Evolutionary conservation across 768 basidiomycete genomes (phyloP).

Genomic region (Ramaria rubella): DNA sequence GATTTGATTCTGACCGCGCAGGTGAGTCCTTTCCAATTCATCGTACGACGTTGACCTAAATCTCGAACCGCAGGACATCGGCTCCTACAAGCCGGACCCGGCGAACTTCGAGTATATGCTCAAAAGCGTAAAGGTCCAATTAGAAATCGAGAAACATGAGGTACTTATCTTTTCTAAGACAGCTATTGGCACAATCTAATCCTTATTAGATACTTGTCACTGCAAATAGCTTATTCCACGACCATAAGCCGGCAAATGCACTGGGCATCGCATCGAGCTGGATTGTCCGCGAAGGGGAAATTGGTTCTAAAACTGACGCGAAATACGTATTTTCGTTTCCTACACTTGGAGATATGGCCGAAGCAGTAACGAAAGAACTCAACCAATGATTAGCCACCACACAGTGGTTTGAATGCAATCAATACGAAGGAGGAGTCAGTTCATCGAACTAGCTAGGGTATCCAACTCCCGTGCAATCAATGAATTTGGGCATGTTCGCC

Average conservation of each 20-base stretch:
- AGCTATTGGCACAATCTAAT: not conserved
- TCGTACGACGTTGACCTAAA: too few relatives aligned
- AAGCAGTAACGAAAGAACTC: constrained; percentile 43
- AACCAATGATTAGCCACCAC: too few relatives aligned
- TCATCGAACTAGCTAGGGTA: constrained; percentile 56
- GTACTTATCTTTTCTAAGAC: not conserved
- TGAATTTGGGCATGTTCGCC: constrained; percentile 71
- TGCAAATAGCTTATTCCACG: constrained; percentile 62
- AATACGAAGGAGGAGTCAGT: too few relatives aligned
- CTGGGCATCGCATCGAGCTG: constrained; percentile 55
- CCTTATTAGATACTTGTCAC: constrained; percentile 53
- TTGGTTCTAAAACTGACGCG: constrained; percentile 34
- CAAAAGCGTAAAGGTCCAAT: constrained; percentile 35
- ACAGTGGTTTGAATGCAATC: too few relatives aligned
- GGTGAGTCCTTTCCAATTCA: not conserved
- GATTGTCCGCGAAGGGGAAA: constrained; percentile 51
- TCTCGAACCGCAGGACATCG: constrained; percentile 65
- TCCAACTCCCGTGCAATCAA: constrained; percentile 76
- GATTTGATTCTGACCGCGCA: constrained; percentile 56
- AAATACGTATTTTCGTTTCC: constrained; percentile 36
- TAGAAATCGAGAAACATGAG: constrained; percentile 21
- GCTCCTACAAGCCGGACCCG: constrained; percentile 65
- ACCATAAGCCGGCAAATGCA: constrained; percentile 54
- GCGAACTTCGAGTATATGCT: constrained; percentile 48
- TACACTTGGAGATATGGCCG: constrained; percentile 55